A percentile compares a stretch with the other conserved stretches of the same genome.
Evolutionary conservation across 768 basidiomycete genomes (phyloP).

Genomic region (Lentinula guzmanii): DNA sequence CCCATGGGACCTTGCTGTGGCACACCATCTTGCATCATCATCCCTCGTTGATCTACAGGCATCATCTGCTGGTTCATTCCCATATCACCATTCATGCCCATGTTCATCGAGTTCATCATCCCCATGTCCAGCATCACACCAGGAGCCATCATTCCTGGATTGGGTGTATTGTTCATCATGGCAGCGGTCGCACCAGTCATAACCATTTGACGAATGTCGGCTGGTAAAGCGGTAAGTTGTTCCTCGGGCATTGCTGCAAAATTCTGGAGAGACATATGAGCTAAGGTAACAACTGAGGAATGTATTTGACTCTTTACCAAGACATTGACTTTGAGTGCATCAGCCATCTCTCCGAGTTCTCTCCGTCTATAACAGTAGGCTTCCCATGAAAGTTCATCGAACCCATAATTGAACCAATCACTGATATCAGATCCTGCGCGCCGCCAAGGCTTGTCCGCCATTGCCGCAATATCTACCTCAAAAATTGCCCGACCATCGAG

Average conservation of each 20-base stretch:
- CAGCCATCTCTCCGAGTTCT: constrained; percentile 74
- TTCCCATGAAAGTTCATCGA: constrained; percentile 96
- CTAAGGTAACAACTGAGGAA: not conserved
- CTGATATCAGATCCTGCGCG: constrained; percentile 87
- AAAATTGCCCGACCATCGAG: constrained; percentile 76
- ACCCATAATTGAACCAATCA: constrained; percentile 99
- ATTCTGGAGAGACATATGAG: constrained; percentile 39
- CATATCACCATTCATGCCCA: constrained; percentile 67
- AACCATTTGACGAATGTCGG: constrained; percentile 81
- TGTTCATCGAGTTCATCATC: constrained; percentile 58
- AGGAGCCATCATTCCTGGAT: constrained; percentile 52
- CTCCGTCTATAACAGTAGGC: constrained; percentile 83
- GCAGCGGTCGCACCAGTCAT: constrained; percentile 77
- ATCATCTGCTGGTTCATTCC: constrained; percentile 55
- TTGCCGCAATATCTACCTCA: constrained; percentile 72
- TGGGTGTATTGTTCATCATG: constrained; percentile 56
- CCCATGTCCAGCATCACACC: constrained; percentile 82
- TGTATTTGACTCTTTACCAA: constrained; percentile 45
- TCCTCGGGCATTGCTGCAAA: constrained; percentile 81
- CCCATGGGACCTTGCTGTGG: constrained; percentile 3
- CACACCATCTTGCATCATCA: constrained; percentile 34
- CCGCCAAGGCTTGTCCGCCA: constrained; percentile 87
- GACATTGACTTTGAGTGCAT: constrained; percentile 77
- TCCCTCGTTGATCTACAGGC: constrained; percentile 25
- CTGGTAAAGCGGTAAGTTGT: constrained; percentile 69